Conservation (phyloP, 2,329 filamentous ascomycete genomes). For the Xylaria sp. region DNA sequence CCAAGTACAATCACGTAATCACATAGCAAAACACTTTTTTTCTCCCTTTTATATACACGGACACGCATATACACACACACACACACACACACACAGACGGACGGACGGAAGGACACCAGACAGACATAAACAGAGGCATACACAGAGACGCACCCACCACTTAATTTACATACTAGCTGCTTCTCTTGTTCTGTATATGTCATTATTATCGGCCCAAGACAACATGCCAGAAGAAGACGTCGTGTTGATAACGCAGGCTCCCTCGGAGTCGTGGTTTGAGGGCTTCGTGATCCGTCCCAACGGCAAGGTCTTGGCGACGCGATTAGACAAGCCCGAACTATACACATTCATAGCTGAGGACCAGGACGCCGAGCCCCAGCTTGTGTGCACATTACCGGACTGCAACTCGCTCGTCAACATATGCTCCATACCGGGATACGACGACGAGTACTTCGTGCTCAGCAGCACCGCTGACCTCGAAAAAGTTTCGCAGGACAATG, state of each 20-base stretch:
- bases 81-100: not conserved
- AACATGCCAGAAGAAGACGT: slow-evolving; percentile 47
- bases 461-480: slow-evolving; percentile 46
- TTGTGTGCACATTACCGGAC: slow-evolving; percentile 45
- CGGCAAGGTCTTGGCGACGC: slow-evolving; percentile 46
- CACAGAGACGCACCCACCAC: too few relatives aligned
- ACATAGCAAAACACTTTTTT: not conserved
- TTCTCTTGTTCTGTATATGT: not conserved
- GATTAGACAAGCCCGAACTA: slow-evolving; percentile 48
- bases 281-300: slow-evolving; percentile 48
- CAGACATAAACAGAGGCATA: not conserved
- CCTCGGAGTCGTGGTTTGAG: slow-evolving; percentile 50
- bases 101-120: not conserved
- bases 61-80: not conserved
- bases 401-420: slow-evolving; percentile 47
- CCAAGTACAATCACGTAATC: slow-evolving; percentile 13
- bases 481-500: slow-evolving; percentile 45
- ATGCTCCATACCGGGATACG: slow-evolving; percentile 41
- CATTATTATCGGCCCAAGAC: slow-evolving; percentile 5
- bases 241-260: slow-evolving; percentile 48
- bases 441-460: slow-evolving; percentile 47
- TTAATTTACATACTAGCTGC: not conserved
- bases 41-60: not conserved
- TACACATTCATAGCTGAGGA: slow-evolving; percentile 48
- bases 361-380: slow-evolving; percentile 41